These are phyloP conservation scores for Nemania sp. DNA, from an alignment of 2,329 filamentous ascomycete species.

Conservation along the genomic window DNA sequence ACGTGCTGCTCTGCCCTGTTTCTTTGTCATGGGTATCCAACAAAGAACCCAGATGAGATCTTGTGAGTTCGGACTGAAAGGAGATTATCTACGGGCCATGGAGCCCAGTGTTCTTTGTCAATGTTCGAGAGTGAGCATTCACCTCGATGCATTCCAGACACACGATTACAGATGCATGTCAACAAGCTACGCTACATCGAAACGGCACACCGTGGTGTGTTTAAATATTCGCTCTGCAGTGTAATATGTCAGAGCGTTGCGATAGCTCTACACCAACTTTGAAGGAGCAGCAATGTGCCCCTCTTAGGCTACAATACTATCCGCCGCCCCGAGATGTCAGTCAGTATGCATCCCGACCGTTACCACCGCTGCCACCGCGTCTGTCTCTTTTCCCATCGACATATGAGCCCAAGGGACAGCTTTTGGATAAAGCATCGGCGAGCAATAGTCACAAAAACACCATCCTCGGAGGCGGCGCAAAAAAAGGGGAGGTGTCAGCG, in stretches of 20 bases:
- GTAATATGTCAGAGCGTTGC: slow-evolving; percentile 31
- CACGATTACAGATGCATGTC: background rate
- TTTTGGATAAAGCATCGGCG: too few relatives aligned
- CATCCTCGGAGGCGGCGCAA: slow-evolving; percentile 21
- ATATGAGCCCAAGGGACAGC: slow-evolving; percentile 31
- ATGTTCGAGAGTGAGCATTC: slow-evolving; percentile 1
- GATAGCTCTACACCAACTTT: slow-evolving; percentile 11
- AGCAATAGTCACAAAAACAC: slow-evolving; percentile 11
- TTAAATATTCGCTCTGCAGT: slow-evolving; percentile 7
- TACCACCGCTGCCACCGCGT: slow-evolving; percentile 39
- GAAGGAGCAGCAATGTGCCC: slow-evolving; percentile 16
- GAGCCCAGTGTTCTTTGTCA: slow-evolving; percentile 30
- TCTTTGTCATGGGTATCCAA: slow-evolving; percentile 29
- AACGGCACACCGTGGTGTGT: background rate
- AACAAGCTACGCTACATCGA: slow-evolving; percentile 3
- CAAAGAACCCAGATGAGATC: slow-evolving; percentile 22
- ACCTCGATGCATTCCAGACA: slow-evolving; percentile 3
- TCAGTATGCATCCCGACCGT: slow-evolving; percentile 31
- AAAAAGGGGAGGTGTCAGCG: slow-evolving; percentile 35
- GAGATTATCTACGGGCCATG: slow-evolving; percentile 6
- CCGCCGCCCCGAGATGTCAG: slow-evolving; percentile 32
- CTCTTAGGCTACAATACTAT: slow-evolving; percentile 18
- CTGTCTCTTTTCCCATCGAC: slow-evolving; percentile 38
- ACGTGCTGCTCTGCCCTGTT: slow-evolving; percentile 1
- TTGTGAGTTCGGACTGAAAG: slow-evolving; percentile 19